A percentile compares a stretch with the other conserved stretches of the same genome.
These are phyloP conservation scores for Lonicera japonica DNA, from an alignment of 129 eudicot species.

Conservation along the genomic window DNA sequence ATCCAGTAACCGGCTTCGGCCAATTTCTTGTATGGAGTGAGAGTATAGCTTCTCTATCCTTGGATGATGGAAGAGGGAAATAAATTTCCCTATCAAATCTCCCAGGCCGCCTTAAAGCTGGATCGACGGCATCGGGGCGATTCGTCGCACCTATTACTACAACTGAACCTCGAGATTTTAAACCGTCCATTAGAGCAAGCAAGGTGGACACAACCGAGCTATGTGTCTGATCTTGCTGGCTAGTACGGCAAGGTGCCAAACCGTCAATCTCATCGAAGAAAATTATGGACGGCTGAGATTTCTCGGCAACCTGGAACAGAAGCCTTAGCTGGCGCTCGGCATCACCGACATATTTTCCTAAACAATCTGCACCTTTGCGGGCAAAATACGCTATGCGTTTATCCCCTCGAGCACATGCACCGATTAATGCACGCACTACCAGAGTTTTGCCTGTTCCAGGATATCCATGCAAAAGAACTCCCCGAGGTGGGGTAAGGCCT, in stretches of 20 bases:
- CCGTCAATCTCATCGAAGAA: conserved; percentile 99
- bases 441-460: conserved; percentile 99
- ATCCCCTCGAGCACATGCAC: conserved; percentile 97
- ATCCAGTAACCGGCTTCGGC: conserved; percentile 74
- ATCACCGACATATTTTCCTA: conserved; percentile 99
- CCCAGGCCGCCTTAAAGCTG: conserved; percentile 96
- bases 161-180: conserved; percentile 96
- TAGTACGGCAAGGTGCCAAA: conserved; percentile 85
- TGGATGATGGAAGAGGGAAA: conserved; percentile 71
- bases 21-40: conserved; percentile 87
- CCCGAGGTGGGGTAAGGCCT: conserved; percentile 96
- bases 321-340: conserved; percentile 98
- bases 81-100: conserved; percentile 93
- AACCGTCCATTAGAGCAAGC: conserved; percentile 89
- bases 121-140: conserved; percentile 96
- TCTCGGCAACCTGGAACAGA: conserved; percentile 94
- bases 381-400: conserved; percentile 92
- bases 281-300: conserved; percentile 91
- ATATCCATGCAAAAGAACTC: conserved; percentile 92
- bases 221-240: conserved; percentile 98
- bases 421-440: conserved; percentile 88
- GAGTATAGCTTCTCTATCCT: conserved; percentile 86
- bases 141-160: conserved; percentile 97
- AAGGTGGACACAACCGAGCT: conserved; percentile 96
- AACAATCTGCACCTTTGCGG: conserved; percentile 98